Conservation (phyloP, 768 basidiomycete genomes). For the Xerocomus brunneocitrinus region DNA sequence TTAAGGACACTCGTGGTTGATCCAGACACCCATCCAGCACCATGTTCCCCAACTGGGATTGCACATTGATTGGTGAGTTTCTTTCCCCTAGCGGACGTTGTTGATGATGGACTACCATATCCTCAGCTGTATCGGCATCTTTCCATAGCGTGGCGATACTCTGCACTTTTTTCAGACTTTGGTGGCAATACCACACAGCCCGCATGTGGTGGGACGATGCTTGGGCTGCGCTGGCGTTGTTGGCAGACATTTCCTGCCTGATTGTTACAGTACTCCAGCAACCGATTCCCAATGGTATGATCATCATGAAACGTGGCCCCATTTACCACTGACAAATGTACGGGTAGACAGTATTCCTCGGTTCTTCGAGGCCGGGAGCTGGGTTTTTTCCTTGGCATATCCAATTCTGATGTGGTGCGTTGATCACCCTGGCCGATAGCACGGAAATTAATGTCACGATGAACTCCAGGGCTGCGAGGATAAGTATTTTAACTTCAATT, state of each 20-base stretch:
- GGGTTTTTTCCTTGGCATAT: slow-evolving; percentile 17
- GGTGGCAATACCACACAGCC: slow-evolving; percentile 14
- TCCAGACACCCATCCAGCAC: not conserved
- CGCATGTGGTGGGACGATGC: slow-evolving; percentile 29
- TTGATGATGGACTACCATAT: not conserved
- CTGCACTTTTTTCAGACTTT: slow-evolving; percentile 21
- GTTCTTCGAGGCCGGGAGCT: slow-evolving; percentile 5
- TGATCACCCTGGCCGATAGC: not conserved
- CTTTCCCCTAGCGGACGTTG: no score
- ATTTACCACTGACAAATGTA: not conserved
- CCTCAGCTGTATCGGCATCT: slow-evolving; percentile 11
- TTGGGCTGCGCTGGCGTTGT: slow-evolving; percentile 15
- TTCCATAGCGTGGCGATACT: slow-evolving; percentile 22
- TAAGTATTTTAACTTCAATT: slow-evolving; percentile 24
- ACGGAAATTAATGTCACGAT: not conserved
- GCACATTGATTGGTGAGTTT: slow-evolving; percentile 3
- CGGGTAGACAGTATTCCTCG: slow-evolving; percentile 2
- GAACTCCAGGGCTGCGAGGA: slow-evolving; percentile 18
- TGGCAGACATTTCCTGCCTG: slow-evolving; percentile 12
- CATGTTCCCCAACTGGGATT: slow-evolving; percentile 3
- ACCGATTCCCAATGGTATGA: slow-evolving; percentile 8
- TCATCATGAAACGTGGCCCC: not conserved
- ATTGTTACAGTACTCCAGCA: slow-evolving; percentile 3
- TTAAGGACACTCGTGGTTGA: no score
- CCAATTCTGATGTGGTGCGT: slow-evolving; percentile 13